Percentiles rank a stretch among this genome's conserved stretches.
Evolutionary conservation across 345 rosid genomes (phyloP).

Genomic region (Combretum micranthum): DNA sequence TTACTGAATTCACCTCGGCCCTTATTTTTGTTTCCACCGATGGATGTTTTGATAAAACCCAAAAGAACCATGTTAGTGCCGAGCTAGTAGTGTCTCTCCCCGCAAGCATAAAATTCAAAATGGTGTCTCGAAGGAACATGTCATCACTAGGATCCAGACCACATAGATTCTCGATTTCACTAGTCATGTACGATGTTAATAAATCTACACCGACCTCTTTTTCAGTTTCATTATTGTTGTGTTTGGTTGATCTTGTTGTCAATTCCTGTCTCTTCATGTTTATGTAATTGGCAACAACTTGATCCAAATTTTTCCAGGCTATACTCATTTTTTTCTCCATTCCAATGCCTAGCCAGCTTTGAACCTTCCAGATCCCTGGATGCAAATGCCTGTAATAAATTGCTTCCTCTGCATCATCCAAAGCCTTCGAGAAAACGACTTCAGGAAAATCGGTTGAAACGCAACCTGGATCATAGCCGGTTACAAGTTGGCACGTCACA

Average conservation of each 20-base stretch:
- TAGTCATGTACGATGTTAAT: constrained; percentile 29
- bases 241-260: neutral
- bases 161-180: constrained; percentile 4
- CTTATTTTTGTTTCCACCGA: constrained; percentile 25
- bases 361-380: constrained; percentile 36
- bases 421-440: constrained; percentile 25
- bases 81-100: constrained; percentile 41
- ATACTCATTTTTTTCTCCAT: constrained; percentile 28
- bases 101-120: constrained; percentile 43
- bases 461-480: constrained; percentile 35
- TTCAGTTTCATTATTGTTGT: neutral
- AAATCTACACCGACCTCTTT: constrained; percentile 22
- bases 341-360: constrained; percentile 36
- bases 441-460: constrained; percentile 30
- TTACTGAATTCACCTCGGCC: constrained; percentile 29
- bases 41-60: constrained; percentile 29
- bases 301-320: constrained; percentile 25
- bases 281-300: constrained; percentile 14
- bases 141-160: constrained; percentile 19
- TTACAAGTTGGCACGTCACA: constrained; percentile 23
- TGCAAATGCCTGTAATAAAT: constrained; percentile 34
- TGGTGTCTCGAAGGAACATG: constrained; percentile 41
- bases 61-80: constrained; percentile 48
- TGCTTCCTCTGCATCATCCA: constrained; percentile 42
- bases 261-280: constrained; percentile 26